A percentile compares a stretch with the other conserved stretches of the same genome.
These are phyloP conservation scores for Cucumis cinereus DNA, from an alignment of 306 rosid species.

Conservation along the genomic window DNA sequence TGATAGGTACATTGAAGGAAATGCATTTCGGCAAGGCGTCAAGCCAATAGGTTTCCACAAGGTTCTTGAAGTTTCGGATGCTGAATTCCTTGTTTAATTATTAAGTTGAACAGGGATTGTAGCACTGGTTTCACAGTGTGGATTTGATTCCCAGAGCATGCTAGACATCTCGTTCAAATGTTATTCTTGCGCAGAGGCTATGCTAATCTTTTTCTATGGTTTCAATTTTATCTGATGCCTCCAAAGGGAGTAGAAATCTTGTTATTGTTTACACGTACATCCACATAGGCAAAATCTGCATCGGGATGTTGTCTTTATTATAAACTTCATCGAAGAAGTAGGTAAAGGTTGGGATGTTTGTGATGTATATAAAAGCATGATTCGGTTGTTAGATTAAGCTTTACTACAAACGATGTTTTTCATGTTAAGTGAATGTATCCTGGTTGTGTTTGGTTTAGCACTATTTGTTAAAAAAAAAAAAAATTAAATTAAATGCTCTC, in stretches of 20 bases:
- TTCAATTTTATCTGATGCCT: too few relatives aligned
- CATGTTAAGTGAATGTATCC: background rate
- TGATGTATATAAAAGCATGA: background rate
- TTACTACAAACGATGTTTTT: background rate
- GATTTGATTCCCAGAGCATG: background rate
- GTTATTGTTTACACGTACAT: background rate
- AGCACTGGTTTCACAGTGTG: background rate
- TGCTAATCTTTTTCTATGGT: too few relatives aligned
- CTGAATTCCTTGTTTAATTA: conserved; percentile 68
- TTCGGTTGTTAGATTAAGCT: background rate
- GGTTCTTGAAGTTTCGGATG: conserved; percentile 85
- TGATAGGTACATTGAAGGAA: conserved; percentile 33
- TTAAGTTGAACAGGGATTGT: background rate
- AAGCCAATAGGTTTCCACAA: conserved; percentile 74
- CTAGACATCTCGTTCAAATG: too few relatives aligned
- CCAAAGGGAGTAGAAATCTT: background rate
- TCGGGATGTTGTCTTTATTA: background rate
- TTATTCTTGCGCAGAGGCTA: too few relatives aligned
- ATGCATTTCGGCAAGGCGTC: conserved; percentile 79
- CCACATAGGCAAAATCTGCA: background rate
- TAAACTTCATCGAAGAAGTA: background rate
- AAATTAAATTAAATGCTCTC: too few relatives aligned
- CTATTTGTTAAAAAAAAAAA: too few relatives aligned
- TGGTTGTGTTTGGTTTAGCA: background rate
- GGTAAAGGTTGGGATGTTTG: background rate